Percentiles rank a stretch among this genome's conserved stretches.
Conservation (phyloP, 495 filamentous ascomycete species). For the Penicillium dipodomyicola region DNA sequence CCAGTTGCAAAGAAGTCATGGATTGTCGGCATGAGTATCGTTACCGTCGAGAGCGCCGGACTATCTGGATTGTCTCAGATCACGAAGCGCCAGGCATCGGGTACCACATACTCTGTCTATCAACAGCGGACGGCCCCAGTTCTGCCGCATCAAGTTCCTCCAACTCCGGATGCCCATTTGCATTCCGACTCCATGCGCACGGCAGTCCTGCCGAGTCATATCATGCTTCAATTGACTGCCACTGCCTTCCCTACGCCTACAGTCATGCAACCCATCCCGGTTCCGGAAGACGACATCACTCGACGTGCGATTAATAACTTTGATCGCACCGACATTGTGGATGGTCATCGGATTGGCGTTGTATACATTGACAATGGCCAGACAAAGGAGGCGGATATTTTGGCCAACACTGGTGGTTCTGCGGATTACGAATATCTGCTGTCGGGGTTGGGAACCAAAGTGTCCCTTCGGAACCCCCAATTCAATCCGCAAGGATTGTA, state of each 20-base stretch:
- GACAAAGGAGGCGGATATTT: constrained; percentile 73
- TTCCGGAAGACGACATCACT: constrained; percentile 81
- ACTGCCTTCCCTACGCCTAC: constrained; percentile 68
- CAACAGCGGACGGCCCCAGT: constrained; percentile 68
- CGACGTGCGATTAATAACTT: constrained; percentile 73
- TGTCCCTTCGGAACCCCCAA: constrained; percentile 70
- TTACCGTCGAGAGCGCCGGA: constrained; percentile 79
- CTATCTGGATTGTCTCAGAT: constrained; percentile 73
- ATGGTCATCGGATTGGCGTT: constrained; percentile 93
- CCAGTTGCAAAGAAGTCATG: constrained; percentile 72
- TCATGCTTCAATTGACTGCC: constrained; percentile 69
- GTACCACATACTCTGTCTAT: constrained; percentile 73
- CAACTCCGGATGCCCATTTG: constrained; percentile 47
- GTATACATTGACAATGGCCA: constrained; percentile 88
- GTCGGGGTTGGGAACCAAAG: constrained; percentile 73
- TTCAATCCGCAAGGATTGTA: constrained; percentile 97
- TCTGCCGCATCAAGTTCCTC: constrained; percentile 62
- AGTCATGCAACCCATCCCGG: constrained; percentile 66
- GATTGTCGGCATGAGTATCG: constrained; percentile 82
- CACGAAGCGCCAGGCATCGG: constrained; percentile 79
- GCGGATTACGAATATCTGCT: constrained; percentile 84
- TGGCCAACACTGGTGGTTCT: constrained; percentile 79
- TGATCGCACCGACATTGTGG: constrained; percentile 85
- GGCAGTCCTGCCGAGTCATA: constrained; percentile 70
- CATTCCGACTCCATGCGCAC: constrained; percentile 40